Evolutionary conservation across 202 grass and related monocot species (phyloP).

Genomic region (Setaria italica): DNA sequence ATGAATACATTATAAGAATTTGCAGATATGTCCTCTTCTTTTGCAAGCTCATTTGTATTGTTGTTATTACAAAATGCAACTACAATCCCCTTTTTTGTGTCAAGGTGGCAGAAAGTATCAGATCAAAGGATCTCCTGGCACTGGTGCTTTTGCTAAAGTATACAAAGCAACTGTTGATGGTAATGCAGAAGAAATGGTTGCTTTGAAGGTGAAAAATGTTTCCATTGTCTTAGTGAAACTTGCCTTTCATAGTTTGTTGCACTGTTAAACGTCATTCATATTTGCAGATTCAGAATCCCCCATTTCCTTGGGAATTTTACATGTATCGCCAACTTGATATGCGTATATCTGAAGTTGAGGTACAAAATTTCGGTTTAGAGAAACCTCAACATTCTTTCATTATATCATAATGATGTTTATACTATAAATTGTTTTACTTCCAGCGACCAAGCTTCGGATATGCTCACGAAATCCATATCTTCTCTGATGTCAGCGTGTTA

Average conservation of each 20-base stretch:
- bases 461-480: constrained; percentile 77
- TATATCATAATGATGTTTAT: constrained; percentile 39
- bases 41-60: not conserved
- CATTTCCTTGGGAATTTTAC: constrained; percentile 93
- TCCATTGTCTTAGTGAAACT: constrained; percentile 39
- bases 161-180: constrained; percentile 84
- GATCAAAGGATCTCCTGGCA: constrained; percentile 82
- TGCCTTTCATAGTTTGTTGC: constrained; percentile 25
- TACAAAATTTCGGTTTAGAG: constrained; percentile 48
- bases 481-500: constrained; percentile 75
- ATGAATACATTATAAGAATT: constrained; percentile 10
- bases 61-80: constrained; percentile 38
- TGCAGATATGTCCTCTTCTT: constrained; percentile 14
- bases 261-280: constrained; percentile 36
- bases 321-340: constrained; percentile 95
- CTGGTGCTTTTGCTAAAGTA: constrained; percentile 84
- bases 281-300: constrained; percentile 84
- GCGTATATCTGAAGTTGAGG: constrained; percentile 74
- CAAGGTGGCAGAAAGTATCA: constrained; percentile 83
- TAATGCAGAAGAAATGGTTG: constrained; percentile 73
- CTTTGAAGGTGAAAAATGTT: constrained; percentile 72
- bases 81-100: constrained; percentile 35
- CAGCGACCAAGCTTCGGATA: constrained; percentile 88
- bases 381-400: not conserved
- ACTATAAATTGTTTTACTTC: constrained; percentile 34